These are phyloP conservation scores for Aspergillus brasiliensis DNA, from an alignment of 2,329 filamentous ascomycete species.

Conservation along the genomic window DNA sequence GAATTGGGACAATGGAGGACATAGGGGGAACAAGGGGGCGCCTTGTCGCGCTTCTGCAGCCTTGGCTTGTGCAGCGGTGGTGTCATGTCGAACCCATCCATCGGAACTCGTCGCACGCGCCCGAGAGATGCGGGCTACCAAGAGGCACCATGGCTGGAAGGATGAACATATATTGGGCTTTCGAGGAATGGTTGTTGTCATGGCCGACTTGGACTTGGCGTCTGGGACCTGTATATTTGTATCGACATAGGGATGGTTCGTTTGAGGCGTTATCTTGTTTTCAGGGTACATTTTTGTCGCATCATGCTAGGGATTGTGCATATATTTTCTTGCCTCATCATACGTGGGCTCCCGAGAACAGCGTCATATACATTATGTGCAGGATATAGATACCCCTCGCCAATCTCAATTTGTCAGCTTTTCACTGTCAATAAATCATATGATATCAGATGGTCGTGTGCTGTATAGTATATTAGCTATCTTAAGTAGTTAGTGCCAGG, in stretches of 20 bases:
- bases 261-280: constrained; percentile 24
- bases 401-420: neutral
- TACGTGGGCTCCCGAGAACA: constrained; percentile 1
- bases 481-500: neutral
- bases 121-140: neutral
- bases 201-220: constrained; percentile 12
- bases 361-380: constrained; percentile 1
- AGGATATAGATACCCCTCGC: neutral
- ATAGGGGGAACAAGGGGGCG: constrained; percentile 2
- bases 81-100: too few species aligned
- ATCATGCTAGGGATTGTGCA: constrained; percentile 11
- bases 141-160: neutral
- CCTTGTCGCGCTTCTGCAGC: constrained; percentile 5
- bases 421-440: neutral
- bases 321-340: neutral
- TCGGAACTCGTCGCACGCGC: neutral
- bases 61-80: neutral
- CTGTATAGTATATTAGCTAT: neutral
- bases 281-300: constrained; percentile 18
- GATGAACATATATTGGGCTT: constrained; percentile 4
- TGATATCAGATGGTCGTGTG: neutral
- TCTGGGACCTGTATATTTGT: constrained; percentile 30
- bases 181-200: neutral
- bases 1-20: constrained; percentile 7
- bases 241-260: constrained; percentile 23